Evolutionary conservation across 129 eudicot species (phyloP).

Genomic region (Chrysanthemum lavandulifolium): DNA sequence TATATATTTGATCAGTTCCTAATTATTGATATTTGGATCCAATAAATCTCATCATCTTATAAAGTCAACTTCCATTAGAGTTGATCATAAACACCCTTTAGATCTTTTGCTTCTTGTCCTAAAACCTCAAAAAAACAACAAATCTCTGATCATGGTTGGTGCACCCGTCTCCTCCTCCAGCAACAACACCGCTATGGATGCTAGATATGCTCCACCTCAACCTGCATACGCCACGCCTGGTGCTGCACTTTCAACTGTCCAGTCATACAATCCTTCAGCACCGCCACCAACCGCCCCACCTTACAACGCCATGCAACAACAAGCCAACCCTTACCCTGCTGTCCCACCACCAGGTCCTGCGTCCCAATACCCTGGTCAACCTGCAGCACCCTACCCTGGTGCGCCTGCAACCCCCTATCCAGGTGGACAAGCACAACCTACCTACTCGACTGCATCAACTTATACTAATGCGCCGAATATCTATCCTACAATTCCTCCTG

Average conservation of each 20-base stretch:
- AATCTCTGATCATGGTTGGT: conserved; percentile 30
- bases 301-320: conserved; percentile 22
- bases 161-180: conserved; percentile 29
- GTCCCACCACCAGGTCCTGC: conserved; percentile 16
- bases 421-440: conserved; percentile 6
- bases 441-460: conserved; percentile 7
- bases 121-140: conserved; percentile 11
- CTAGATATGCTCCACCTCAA: conserved; percentile 32
- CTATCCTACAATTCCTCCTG: conserved; percentile 36
- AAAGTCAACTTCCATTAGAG: conserved; percentile 29
- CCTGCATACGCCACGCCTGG: conserved; percentile 30
- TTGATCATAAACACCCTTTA: conserved; percentile 21
- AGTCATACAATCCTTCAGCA: conserved; percentile 30
- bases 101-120: conserved; percentile 4
- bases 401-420: conserved; percentile 25
- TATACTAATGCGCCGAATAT: conserved; percentile 29
- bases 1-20: conserved; percentile 4
- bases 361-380: conserved; percentile 7
- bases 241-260: conserved; percentile 40
- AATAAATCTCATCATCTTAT: conserved; percentile 3
- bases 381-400: conserved; percentile 1
- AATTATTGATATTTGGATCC: conserved; percentile 21
- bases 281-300: conserved; percentile 27
- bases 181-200: background rate
- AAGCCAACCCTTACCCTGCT: conserved; percentile 31